Conservation (phyloP, 192 early-diverging fungal species). For the Phycomyces nitens region DNA sequence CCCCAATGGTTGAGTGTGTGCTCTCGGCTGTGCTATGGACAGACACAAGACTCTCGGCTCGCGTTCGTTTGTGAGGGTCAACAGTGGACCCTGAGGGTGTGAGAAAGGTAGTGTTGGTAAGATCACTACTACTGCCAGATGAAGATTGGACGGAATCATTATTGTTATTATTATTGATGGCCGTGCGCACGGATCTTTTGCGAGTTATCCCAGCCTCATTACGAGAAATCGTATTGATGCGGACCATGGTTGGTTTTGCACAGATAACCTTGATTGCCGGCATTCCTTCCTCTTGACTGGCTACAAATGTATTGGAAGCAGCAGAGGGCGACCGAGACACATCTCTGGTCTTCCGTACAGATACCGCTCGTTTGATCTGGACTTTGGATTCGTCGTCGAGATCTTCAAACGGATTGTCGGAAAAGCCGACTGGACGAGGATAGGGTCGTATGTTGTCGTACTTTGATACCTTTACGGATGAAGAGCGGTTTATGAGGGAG, state of each 20-base stretch:
- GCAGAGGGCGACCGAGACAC: neutral
- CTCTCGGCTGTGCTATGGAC: too few species aligned
- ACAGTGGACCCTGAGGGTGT: too few species aligned
- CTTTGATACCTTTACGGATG: conserved; percentile 12
- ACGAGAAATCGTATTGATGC: conserved; percentile 8
- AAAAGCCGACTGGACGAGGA: neutral
- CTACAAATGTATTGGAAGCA: neutral
- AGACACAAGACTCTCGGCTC: too few species aligned
- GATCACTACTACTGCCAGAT: too few species aligned
- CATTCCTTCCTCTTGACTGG: conserved; percentile 5
- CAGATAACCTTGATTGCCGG: conserved; percentile 16
- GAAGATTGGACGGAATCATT: too few species aligned
- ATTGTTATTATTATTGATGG: neutral
- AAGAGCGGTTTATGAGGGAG: neutral
- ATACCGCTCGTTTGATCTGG: conserved; percentile 10
- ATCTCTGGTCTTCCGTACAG: conserved; percentile 1
- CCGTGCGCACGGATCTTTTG: conserved; percentile 5
- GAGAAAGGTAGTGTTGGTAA: too few species aligned
- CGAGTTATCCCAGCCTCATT: conserved; percentile 6
- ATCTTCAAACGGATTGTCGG: conserved; percentile 16
- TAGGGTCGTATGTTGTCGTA: neutral
- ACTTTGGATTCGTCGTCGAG: conserved; percentile 12
- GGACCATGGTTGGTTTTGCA: conserved; percentile 17
- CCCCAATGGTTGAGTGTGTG: neutral
- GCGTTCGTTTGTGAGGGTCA: too few species aligned